phyloP scores from a whole-genome alignment of 495 filamentous ascomycete genomes.

The Penicillium paxilli region DNA sequence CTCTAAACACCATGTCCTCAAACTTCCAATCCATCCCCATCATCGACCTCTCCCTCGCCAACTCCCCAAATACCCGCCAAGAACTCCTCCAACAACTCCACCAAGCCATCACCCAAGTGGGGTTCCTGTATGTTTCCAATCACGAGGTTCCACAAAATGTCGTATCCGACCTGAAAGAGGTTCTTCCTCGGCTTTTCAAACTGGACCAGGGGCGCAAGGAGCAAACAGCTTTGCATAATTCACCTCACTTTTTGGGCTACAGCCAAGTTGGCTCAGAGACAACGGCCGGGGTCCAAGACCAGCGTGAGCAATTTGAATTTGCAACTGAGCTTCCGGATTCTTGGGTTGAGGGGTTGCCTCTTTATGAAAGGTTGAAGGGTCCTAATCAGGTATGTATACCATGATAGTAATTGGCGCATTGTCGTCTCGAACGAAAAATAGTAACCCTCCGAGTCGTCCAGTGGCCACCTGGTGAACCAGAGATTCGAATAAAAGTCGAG shows the following conservation, averaged over 20 bases:
- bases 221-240: constrained; percentile 45
- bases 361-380: constrained; percentile 52
- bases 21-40: constrained; percentile 43
- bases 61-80: constrained; percentile 16
- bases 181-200: constrained; percentile 46
- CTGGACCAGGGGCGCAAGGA: constrained; percentile 37
- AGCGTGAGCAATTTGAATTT: constrained; percentile 57
- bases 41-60: constrained; percentile 45
- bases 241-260: constrained; percentile 56
- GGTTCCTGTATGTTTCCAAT: constrained; percentile 54
- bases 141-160: constrained; percentile 40
- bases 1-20: constrained; percentile 44
- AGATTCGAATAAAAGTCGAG: constrained; percentile 23
- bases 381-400: constrained; percentile 48
- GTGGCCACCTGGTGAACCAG: constrained; percentile 26
- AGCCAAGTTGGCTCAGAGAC: constrained; percentile 50
- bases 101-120: constrained; percentile 46
- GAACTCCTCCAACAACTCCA: constrained; percentile 40
- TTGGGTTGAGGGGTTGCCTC: constrained; percentile 31
- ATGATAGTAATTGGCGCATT: too few species aligned
- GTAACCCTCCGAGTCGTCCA: too few species aligned
- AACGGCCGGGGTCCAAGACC: constrained; percentile 47
- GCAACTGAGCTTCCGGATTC: constrained; percentile 47
- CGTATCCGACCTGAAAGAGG: constrained; percentile 37
- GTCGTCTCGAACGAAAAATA: too few species aligned